phyloP scores from a whole-genome alignment of 768 basidiomycete species.

The Phanerochaete sordida region DNA sequence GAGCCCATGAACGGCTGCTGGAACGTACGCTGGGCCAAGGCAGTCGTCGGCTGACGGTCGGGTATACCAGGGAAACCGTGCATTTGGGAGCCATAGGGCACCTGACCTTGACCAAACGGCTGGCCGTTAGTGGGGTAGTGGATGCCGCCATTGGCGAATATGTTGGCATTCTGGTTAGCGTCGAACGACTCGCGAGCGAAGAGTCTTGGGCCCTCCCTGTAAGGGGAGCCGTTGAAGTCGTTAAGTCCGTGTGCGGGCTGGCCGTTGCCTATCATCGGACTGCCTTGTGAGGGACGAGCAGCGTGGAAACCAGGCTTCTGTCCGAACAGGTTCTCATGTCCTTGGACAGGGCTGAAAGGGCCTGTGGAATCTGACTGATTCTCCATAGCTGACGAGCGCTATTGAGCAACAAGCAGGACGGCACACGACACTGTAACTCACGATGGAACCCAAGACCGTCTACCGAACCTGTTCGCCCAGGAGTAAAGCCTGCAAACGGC shows the following conservation, averaged over 20 bases:
- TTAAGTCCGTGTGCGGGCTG: constrained; percentile 8
- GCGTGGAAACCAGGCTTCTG: neutral
- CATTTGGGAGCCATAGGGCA: constrained; percentile 8
- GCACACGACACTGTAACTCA: constrained; percentile 2
- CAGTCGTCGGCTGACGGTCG: constrained; percentile 18
- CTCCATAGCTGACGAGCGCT: neutral
- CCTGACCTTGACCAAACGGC: constrained; percentile 16
- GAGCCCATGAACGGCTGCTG: constrained; percentile 18
- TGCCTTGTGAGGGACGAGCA: neutral
- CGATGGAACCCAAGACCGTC: constrained; percentile 39
- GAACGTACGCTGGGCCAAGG: constrained; percentile 6
- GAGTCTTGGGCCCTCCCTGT: constrained; percentile 13
- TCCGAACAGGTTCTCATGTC: neutral
- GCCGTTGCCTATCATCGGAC: constrained; percentile 3
- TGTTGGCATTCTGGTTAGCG: constrained; percentile 11
- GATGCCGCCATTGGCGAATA: constrained; percentile 17
- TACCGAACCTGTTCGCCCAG: constrained; percentile 26
- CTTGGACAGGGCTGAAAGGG: neutral
- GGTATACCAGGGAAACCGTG: constrained; percentile 20
- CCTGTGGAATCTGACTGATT: neutral
- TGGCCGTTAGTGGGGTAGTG: constrained; percentile 16
- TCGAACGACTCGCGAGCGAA: constrained; percentile 19
- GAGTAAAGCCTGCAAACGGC: constrained; percentile 28
- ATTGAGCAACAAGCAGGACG: neutral
- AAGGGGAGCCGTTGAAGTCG: constrained; percentile 15